A percentile compares a stretch with the other conserved stretches of the same genome.
Conservation (phyloP, 495 filamentous ascomycete genomes). For the Trichocladium uniseriatum region DNA sequence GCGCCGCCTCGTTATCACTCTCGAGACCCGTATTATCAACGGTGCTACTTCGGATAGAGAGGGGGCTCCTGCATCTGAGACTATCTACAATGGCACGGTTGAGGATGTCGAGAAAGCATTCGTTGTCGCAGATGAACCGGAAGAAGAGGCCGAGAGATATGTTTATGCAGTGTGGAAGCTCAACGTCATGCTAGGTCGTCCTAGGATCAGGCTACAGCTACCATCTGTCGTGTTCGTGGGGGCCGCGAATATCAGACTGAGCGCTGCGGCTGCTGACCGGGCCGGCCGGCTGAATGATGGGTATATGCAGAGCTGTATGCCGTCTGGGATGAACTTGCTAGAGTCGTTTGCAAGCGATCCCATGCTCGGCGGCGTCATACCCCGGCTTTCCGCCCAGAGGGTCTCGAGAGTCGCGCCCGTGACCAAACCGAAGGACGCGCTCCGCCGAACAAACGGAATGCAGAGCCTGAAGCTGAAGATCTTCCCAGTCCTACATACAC, state of each 20-base stretch:
- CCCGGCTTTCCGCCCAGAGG: conserved; percentile 68
- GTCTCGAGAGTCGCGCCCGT: conserved; percentile 66
- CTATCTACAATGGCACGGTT: conserved; percentile 55
- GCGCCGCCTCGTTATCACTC: conserved; percentile 51
- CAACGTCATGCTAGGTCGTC: conserved; percentile 65
- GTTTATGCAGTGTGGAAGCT: conserved; percentile 75
- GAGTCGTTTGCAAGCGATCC: conserved; percentile 67
- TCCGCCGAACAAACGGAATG: conserved; percentile 53
- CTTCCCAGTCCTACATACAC: conserved; percentile 72
- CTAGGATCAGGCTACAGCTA: conserved; percentile 66
- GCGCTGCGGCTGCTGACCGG: conserved; percentile 39
- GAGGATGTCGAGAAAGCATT: conserved; percentile 52
- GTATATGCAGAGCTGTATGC: conserved; percentile 66
- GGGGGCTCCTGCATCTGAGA: conserved; percentile 47
- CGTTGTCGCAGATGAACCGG: conserved; percentile 47
- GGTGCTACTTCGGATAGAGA: conserved; percentile 38
- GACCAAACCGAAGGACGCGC: conserved; percentile 43
- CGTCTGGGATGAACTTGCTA: conserved; percentile 71
- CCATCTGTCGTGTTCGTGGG: conserved; percentile 69
- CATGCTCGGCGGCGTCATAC: conserved; percentile 52
- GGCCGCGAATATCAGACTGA: conserved; percentile 53
- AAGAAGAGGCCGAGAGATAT: conserved; percentile 38
- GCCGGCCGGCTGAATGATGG: conserved; percentile 45
- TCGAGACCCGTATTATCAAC: conserved; percentile 66
- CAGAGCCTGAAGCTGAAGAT: conserved; percentile 60